Evolutionary conservation across 176 grass and related monocot genomes (phyloP), one percentile per base, ranked within the genome.

Genomic region (Carex kokanica): DNA sequence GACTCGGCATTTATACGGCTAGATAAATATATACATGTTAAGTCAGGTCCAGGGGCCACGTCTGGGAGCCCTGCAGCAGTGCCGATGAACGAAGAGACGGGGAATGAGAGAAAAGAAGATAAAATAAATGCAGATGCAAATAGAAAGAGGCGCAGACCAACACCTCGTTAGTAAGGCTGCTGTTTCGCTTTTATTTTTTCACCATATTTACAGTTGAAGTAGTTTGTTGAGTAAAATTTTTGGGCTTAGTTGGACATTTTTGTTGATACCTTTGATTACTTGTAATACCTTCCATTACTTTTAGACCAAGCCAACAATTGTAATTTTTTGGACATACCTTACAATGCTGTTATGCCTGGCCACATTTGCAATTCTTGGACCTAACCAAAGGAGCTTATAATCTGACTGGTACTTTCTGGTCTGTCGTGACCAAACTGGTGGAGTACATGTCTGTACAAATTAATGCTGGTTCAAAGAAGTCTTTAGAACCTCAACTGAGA

Each of bases 101-200:
- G 38, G 63, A 82, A 82, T 47, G 63, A 68, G 29, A 82, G 7
- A 29, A 38, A 8, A 80, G 80, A 82, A 82, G 41, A 68, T 38
- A 81, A 7, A 62, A 41, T 43, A 14, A n/a, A 47, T 41, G 57
- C 34, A 25, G 17, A 23, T 60, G 53, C 12, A 41, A 63, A 81
- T 21, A 47, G n/a, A 24, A 60, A 9, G 59, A 29, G 23, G 23
- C 78, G 17, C 59, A 63, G 40, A 81, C 16, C 41, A 3, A 20
- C 40, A 51, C 61, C 80, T 82, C 80, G 80, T 29, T 82, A 82
- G 80, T 82, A 82, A 82, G 61, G 57, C 20, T 74, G 23, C 6
- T 3, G 20, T 24, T 17, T 74, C 1, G 18, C 0, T 52, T 74
- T 29, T 29, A 6, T 74, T 25, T 75, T 82, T 82, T 65, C 38